Percentiles rank a stretch among this genome's conserved stretches.
Conservation (phyloP, 805 yeast genomes). For the Barnettozyma wickerhamii region DNA sequence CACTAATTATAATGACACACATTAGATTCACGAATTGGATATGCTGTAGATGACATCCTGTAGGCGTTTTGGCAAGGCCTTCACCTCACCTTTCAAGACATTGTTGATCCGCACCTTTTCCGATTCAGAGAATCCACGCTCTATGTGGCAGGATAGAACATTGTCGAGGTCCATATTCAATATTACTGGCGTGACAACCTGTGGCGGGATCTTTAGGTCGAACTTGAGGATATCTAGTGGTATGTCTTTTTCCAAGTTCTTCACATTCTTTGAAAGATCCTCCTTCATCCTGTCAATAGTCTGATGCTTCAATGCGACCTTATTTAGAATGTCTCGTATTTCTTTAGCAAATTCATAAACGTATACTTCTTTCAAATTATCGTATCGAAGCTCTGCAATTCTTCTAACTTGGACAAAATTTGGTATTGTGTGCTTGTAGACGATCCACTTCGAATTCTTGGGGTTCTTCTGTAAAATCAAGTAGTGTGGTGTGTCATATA, state of each 20-base stretch:
- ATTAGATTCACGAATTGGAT: constrained; percentile 1
- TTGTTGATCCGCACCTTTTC: constrained; percentile 19
- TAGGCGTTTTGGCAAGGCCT: constrained; percentile 12
- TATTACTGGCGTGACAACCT: constrained; percentile 8
- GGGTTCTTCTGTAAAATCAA: constrained; percentile 28
- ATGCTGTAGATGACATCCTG: constrained; percentile 17
- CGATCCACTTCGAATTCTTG: constrained; percentile 27
- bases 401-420: constrained; percentile 16
- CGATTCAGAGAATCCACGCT: constrained; percentile 18
- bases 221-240: constrained; percentile 18
- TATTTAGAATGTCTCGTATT: constrained; percentile 14
- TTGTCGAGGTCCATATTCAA: constrained; percentile 14
- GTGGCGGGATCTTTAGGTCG: constrained; percentile 10
- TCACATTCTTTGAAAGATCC: constrained; percentile 8
- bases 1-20: not conserved
- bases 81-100: constrained; percentile 19
- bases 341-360: constrained; percentile 13
- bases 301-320: constrained; percentile 20
- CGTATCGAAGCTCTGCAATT: constrained; percentile 14
- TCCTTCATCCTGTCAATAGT: constrained; percentile 12
- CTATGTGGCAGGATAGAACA: constrained; percentile 15
- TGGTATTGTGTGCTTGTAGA: constrained; percentile 37
- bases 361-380: constrained; percentile 14
- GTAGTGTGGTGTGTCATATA: constrained; percentile 33
- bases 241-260: constrained; percentile 19